phyloP scores from a whole-genome alignment of 2,329 filamentous ascomycete genomes.

The Macrophomina pseudophaseolina region DNA sequence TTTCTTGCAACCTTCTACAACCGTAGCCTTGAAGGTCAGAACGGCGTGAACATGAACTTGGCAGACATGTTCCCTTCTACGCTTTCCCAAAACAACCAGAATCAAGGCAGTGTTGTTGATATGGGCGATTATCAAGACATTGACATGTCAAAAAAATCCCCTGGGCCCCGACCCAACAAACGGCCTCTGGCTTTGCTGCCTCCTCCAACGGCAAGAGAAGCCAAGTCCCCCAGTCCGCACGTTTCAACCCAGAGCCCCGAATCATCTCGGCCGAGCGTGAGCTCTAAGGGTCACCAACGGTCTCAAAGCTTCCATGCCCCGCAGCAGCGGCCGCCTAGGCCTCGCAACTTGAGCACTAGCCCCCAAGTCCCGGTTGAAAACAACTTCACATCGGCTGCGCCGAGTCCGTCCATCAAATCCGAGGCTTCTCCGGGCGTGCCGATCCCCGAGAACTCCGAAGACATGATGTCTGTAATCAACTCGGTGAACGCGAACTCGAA shows the following conservation, averaged over 20 bases:
- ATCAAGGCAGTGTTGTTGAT: slow-evolving; percentile 66
- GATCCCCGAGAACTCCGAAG: slow-evolving; percentile 47
- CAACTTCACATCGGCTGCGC: slow-evolving; percentile 12
- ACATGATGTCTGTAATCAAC: slow-evolving; percentile 58
- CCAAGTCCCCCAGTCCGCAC: slow-evolving; percentile 24
- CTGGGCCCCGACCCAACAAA: slow-evolving; percentile 41
- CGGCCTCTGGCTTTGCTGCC: slow-evolving; percentile 45
- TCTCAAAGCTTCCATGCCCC: slow-evolving; percentile 20
- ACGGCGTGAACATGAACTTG: slow-evolving; percentile 77
- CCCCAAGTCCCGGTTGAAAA: slow-evolving; percentile 19
- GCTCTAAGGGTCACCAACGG: slow-evolving; percentile 14
- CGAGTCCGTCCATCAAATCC: slow-evolving; percentile 44
- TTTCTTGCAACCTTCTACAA: slow-evolving; percentile 97
- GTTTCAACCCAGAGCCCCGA: slow-evolving; percentile 4
- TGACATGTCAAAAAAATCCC: slow-evolving; percentile 36
- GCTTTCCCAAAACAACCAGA: slow-evolving; percentile 52
- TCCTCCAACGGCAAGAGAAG: slow-evolving; percentile 39
- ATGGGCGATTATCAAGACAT: slow-evolving; percentile 60
- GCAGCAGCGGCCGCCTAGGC: slow-evolving; percentile 17
- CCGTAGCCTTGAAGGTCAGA: slow-evolving; percentile 85
- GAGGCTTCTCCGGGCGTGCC: slow-evolving; percentile 47
- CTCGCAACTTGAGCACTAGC: slow-evolving; percentile 20
- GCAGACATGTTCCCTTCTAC: slow-evolving; percentile 82
- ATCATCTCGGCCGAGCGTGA: slow-evolving; percentile 4
- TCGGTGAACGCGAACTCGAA: slow-evolving; percentile 51